These are phyloP conservation scores for Cordyceps tenuipes DNA, from an alignment of 2,329 filamentous ascomycete genomes.

Conservation along the genomic window DNA sequence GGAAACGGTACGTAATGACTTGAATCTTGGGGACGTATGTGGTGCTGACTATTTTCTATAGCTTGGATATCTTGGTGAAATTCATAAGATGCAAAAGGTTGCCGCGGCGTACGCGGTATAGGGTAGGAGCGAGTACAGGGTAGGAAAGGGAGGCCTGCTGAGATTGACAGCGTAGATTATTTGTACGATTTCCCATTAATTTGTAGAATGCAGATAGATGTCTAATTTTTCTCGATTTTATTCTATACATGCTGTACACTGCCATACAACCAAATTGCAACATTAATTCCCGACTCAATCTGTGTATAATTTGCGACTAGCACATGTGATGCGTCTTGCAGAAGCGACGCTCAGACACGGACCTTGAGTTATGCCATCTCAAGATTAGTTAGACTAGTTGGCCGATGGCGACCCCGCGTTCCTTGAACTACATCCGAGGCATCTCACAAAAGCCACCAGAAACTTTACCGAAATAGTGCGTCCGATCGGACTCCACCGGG, in stretches of 20 bases:
- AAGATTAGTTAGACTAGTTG: not conserved
- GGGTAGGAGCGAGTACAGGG: not conserved
- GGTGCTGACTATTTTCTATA: not conserved
- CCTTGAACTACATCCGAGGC: not conserved
- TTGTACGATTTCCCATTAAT: not conserved
- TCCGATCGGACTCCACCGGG: not conserved
- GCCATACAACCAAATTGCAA: no score
- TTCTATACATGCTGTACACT: no score
- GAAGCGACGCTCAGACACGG: not conserved
- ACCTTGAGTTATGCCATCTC: not conserved
- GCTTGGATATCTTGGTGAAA: not conserved
- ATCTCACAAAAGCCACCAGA: not conserved
- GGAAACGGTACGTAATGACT: constrained; percentile 1
- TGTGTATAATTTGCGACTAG: no score
- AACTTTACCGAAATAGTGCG: not conserved
- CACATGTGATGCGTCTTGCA: no score
- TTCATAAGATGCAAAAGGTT: constrained; percentile 1
- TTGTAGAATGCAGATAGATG: not conserved
- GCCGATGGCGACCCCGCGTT: not conserved
- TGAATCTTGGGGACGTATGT: not conserved
- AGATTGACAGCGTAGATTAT: not conserved
- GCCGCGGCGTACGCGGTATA: not conserved
- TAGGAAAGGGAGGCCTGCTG: not conserved
- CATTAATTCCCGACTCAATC: no score
- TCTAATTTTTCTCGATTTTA: no score